These are phyloP conservation scores for Podospora australis DNA, from an alignment of 495 filamentous ascomycete species.

Conservation along the genomic window DNA sequence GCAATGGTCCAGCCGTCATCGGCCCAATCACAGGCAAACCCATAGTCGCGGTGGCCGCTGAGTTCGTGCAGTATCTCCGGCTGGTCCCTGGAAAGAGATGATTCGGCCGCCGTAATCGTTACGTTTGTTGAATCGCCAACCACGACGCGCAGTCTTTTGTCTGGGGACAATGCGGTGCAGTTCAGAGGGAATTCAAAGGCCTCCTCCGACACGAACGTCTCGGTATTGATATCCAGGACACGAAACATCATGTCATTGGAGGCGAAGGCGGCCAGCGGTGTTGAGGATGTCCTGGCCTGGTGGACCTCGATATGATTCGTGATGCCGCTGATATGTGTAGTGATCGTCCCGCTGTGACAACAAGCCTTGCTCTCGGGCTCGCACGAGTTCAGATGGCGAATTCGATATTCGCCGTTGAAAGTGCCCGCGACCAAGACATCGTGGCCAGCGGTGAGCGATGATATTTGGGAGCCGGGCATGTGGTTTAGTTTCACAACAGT, in stretches of 20 bases:
- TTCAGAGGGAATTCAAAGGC: conserved; percentile 67
- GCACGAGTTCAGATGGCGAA: conserved; percentile 48
- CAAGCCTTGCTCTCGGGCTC: conserved; percentile 33
- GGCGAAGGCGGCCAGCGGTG: conserved; percentile 67
- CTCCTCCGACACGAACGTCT: conserved; percentile 56
- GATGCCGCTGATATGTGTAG: conserved; percentile 63
- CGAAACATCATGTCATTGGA: conserved; percentile 79
- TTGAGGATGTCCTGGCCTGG: conserved; percentile 50
- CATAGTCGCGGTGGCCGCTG: conserved; percentile 68
- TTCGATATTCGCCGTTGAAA: conserved; percentile 74
- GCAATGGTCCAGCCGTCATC: conserved; percentile 83
- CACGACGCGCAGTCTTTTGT: conserved; percentile 71
- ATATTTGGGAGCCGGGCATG: conserved; percentile 50
- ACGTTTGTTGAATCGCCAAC: conserved; percentile 51
- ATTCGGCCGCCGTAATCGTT: conserved; percentile 44
- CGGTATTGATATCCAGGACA: conserved; percentile 63
- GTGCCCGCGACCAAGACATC: conserved; percentile 71
- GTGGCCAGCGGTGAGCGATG: conserved; percentile 61
- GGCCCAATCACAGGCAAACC: conserved; percentile 88
- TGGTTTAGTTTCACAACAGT: conserved; percentile 57
- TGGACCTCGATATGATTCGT: conserved; percentile 81
- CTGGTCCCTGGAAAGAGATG: conserved; percentile 21
- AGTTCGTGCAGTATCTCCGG: conserved; percentile 47
- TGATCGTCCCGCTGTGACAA: conserved; percentile 58
- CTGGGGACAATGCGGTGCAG: conserved; percentile 74